Evolutionary conservation across 495 filamentous ascomycete genomes (phyloP), one percentile per base, ranked within the genome.

Genomic region (Tricharina praecox): DNA sequence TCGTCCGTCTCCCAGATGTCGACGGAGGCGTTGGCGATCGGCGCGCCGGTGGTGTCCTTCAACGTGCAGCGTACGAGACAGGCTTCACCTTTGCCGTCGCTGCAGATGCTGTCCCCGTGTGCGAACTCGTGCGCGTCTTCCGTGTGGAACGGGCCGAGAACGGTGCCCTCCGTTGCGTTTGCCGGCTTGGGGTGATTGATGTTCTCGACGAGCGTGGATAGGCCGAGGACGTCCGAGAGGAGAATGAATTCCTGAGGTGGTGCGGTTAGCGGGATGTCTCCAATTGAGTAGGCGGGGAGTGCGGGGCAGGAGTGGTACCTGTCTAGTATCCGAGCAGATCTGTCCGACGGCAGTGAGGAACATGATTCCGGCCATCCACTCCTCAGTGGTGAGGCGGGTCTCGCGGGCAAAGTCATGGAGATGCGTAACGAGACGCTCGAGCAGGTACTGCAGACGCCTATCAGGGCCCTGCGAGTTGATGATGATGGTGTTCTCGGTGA

Each of bases 1-100:
- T 74, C 78, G 56, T 95, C 85, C 15, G 86, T 88, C 65, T 93
- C 87, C 87, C 87, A 95, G 57, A 94, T 85, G 62, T 94, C 85
- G 53, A 93, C 73, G 60, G 79, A 82, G 1, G 80, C 83, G 40
- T 67, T 75, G 10, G 67, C 48, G 20, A 94, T 67, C 0, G 87
- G 83, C 9, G 65, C 67, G 0, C 84, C 85, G 4, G 59, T 24
- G 0, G 71, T 73, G 63, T 93, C 82, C 39, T 70, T 72, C 47
- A 95, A 66, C 0, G 72, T 81, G 66, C 86, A 88, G 13, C 86
- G 57, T 11, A 83, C 78, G 9, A 94, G 74, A 53, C 85, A 73
- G 0, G 82, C 79, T 58, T 76, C 72, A 18, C 81, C 81, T 25
- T 69, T 66, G 0, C 75, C 69, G 54, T 88, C 83, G 49, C 76